phyloP scores from a whole-genome alignment of 768 basidiomycete genomes.

The Obba rivulosa region DNA sequence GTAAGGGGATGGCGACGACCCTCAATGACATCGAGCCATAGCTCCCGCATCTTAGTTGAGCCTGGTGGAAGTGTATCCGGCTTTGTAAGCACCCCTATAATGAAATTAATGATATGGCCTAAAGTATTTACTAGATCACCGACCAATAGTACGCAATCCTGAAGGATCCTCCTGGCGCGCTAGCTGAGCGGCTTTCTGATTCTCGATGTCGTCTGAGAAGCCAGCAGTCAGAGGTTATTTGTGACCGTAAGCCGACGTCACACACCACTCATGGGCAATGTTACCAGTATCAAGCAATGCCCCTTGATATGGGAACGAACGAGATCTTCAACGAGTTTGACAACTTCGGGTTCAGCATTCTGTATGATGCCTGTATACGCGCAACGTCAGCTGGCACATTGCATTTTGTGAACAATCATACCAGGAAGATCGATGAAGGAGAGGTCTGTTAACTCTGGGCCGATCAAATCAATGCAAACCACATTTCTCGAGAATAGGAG shows the following conservation, averaged over 20 bases:
- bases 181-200: constrained; percentile 47
- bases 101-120: not conserved
- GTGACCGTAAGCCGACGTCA: not conserved
- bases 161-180: constrained; percentile 41
- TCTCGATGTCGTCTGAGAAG: constrained; percentile 51
- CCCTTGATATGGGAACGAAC: constrained; percentile 44
- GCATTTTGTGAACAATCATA: not conserved
- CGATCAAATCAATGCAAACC: constrained; percentile 21
- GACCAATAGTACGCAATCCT: constrained; percentile 50
- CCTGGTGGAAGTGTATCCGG: constrained; percentile 41
- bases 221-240: not conserved
- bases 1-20: constrained; percentile 40
- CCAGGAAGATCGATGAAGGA: constrained; percentile 25
- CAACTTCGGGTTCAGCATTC: constrained; percentile 38
- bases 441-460: constrained; percentile 20
- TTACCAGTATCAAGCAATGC: constrained; percentile 49
- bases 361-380: constrained; percentile 41
- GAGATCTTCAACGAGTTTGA: constrained; percentile 43
- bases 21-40: constrained; percentile 48
- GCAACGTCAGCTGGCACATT: not conserved
- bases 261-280: constrained; percentile 49
- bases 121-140: not conserved
- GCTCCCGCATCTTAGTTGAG: constrained; percentile 27
- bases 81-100: constrained; percentile 50
- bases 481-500: constrained; percentile 21